These are phyloP conservation scores for Pythium myriotylum DNA, from an alignment of 352 stramenopile species.

Conservation along the genomic window DNA sequence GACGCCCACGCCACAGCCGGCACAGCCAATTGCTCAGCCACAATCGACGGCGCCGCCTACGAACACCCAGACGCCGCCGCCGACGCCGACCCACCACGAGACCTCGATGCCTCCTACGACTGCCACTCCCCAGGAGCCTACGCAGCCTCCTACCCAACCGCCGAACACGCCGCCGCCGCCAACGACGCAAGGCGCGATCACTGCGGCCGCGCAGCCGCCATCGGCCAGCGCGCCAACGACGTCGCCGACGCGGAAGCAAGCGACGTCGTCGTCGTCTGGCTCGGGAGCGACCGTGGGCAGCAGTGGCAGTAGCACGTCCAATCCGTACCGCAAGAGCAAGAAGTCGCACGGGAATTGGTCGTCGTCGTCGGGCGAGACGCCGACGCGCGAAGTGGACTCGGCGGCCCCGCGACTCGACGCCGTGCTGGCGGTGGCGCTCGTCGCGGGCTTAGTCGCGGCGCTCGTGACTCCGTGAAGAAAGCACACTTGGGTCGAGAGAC, in stretches of 20 bases:
- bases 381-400: background rate
- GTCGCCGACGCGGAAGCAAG: background rate
- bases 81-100: background rate
- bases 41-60: background rate
- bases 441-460: background rate
- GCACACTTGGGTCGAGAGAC: too few relatives aligned
- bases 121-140: too few relatives aligned
- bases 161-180: background rate
- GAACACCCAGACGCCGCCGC: background rate
- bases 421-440: constrained; percentile 1
- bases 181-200: background rate
- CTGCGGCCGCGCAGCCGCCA: constrained; percentile 1
- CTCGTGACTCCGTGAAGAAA: background rate
- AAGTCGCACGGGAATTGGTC: constrained; percentile 11
- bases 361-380: background rate
- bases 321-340: constrained; percentile 11
- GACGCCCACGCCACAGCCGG: constrained; percentile 1
- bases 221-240: background rate
- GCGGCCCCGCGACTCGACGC: background rate
- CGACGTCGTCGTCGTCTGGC: background rate
- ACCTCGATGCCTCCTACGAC: too few relatives aligned
- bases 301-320: constrained; percentile 3
- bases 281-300: background rate
- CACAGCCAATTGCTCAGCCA: background rate
- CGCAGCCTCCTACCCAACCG: background rate